These are phyloP conservation scores for Incumbomyces lentus DNA, from an alignment of 2,329 filamentous ascomycete genomes.

Conservation along the genomic window DNA sequence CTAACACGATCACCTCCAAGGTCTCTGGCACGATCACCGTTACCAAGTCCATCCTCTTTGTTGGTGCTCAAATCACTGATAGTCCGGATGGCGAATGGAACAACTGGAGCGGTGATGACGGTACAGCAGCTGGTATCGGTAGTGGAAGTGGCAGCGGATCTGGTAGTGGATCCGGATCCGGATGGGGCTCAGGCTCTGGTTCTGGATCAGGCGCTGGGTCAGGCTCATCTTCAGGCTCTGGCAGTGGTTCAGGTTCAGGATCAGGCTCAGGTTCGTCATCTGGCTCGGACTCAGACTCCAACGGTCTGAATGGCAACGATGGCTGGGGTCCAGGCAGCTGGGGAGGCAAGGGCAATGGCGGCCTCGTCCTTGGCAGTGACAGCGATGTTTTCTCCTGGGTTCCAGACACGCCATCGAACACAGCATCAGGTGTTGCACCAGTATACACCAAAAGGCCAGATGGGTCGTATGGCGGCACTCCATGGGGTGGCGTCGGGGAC, in stretches of 20 bases:
- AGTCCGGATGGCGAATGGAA: background rate
- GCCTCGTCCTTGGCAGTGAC: background rate
- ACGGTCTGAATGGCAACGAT: slow-evolving; percentile 9
- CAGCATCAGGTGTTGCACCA: background rate
- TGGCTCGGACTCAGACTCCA: background rate
- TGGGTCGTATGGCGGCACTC: background rate
- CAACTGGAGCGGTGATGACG: background rate
- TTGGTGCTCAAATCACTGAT: slow-evolving; percentile 1
- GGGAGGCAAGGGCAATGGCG: slow-evolving; percentile 8
- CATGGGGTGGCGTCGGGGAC: background rate
- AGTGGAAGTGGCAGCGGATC: background rate
- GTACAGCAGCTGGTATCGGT: background rate
- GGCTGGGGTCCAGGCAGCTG: slow-evolving; percentile 18
- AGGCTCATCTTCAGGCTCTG: background rate
- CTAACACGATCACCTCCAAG: background rate
- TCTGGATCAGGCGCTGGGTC: background rate
- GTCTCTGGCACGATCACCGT: slow-evolving; percentile 1
- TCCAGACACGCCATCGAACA: background rate
- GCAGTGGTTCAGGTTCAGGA: background rate
- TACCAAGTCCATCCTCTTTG: background rate
- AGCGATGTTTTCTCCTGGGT: slow-evolving; percentile 4
- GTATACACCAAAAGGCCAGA: background rate
- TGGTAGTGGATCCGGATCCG: background rate
- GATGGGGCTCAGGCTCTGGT: background rate
- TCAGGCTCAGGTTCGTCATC: background rate